A percentile compares a stretch with the other conserved stretches of the same genome.
phyloP scores from a whole-genome alignment of 1,284 basidiomycete genomes.

The Moniliophthora roreri region DNA sequence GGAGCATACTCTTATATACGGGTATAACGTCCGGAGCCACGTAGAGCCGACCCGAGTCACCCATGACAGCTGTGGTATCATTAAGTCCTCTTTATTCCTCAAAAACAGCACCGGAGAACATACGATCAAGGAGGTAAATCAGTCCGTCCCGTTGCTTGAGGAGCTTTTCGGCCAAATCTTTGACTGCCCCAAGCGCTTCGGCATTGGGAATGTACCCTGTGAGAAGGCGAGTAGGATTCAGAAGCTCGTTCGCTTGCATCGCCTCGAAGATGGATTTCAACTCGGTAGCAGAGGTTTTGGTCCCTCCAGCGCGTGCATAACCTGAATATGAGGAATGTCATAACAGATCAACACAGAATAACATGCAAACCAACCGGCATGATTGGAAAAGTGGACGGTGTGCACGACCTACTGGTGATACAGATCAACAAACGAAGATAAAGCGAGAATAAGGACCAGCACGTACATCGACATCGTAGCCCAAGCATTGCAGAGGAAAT shows the following conservation, averaged over 20 bases:
- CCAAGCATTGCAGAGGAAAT: slow-evolving; percentile 93
- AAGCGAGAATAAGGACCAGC: background rate
- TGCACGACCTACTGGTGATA: slow-evolving; percentile 70
- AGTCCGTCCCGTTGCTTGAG: slow-evolving; percentile 57
- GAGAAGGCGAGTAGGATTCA: slow-evolving; percentile 57
- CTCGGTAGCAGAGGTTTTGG: slow-evolving; percentile 70
- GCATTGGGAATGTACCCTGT: slow-evolving; percentile 88
- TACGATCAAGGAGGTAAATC: slow-evolving; percentile 90
- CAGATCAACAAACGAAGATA: background rate
- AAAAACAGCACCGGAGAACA: slow-evolving; percentile 28
- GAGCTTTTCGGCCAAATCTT: slow-evolving; percentile 61
- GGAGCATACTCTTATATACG: slow-evolving; percentile 81
- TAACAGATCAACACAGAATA: too few relatives aligned
- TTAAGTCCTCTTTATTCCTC: background rate
- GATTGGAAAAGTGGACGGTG: slow-evolving; percentile 95
- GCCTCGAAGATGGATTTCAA: slow-evolving; percentile 65
- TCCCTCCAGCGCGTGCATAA: slow-evolving; percentile 75
- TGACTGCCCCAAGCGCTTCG: slow-evolving; percentile 72
- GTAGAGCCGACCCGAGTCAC: slow-evolving; percentile 87
- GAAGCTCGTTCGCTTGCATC: slow-evolving; percentile 69
- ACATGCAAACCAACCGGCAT: slow-evolving; percentile 78
- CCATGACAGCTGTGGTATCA: slow-evolving; percentile 72
- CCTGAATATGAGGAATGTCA: slow-evolving; percentile 46
- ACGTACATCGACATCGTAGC: slow-evolving; percentile 88
- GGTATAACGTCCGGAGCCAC: slow-evolving; percentile 89